Evolutionary conservation across 139 green algal species (phyloP), one percentile per base, ranked within the genome.

Genomic region (Limnomonas spitsbergensis): DNA sequence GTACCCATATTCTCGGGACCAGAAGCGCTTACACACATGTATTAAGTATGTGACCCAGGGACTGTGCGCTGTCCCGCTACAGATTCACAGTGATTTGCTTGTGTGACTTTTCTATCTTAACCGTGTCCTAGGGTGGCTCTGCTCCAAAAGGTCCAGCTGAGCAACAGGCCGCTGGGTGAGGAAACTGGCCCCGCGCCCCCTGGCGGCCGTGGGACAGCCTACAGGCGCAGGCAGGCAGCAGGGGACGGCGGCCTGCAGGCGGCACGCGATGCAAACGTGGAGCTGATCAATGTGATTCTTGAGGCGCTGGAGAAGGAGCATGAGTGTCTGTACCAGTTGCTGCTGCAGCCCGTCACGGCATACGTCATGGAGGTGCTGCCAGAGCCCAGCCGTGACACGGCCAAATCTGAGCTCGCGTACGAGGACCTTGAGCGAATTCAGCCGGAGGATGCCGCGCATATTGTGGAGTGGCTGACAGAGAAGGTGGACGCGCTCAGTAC

Each of bases 401-500:
- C 77, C 24, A 83, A 79, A 54, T 35, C 73, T 67, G 91, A 96
- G 80, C 85, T 95, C n/a, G 75, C 82, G 52, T 92, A 86, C 78
- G 92, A 95, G 78, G 92, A 97, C 83, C 81, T 97, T 71, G 90
- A 95, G 34, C 90, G 87, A 77, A 77, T 97, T 40, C 34, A 75
- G 36, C 77, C 68, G 1, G 80, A 88, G 4, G 77, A 88, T 52
- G 61, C 73, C 27, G 61, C 80, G 27, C 82, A 83, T n/a, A 91
- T 96, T 38, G 83, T 85, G 29, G 91, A 96, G 83, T 96, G 89
- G 88, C 81, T 96, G 34, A 94, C 86, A 0, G 92, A 96, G 76
- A 94, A 94, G 81, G 88, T 96, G 53, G 92, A 96, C 67, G 82
- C 88, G 9, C 86, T 96, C 31, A 88, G 81, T 66, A 84, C 89